Conservation (phyloP, 2,329 filamentous ascomycete genomes). For the Cordyceps farinosa region DNA sequence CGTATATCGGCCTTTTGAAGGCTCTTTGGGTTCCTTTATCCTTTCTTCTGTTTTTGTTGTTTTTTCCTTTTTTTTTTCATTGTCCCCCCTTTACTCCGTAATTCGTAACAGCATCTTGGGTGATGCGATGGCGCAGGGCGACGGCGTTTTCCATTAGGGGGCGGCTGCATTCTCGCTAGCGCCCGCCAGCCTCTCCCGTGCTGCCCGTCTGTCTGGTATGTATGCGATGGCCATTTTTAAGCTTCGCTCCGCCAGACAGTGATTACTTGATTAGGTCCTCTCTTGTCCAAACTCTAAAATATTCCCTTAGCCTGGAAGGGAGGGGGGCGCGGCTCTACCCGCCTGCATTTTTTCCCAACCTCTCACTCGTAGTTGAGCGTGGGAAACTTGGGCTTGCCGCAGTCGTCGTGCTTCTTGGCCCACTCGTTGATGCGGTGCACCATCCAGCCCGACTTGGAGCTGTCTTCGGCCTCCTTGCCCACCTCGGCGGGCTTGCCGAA, state of each 20-base stretch:
- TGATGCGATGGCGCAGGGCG: not conserved
- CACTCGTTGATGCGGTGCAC: conserved; percentile 39
- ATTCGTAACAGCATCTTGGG: not conserved
- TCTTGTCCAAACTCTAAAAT: not conserved
- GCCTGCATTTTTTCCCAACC: not conserved
- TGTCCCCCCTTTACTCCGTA: not conserved
- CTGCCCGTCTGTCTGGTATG: not conserved
- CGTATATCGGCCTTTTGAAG: not conserved
- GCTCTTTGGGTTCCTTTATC: not conserved
- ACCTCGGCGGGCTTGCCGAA: conserved; percentile 37
- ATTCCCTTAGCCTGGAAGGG: no score
- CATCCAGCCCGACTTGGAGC: conserved; percentile 40
- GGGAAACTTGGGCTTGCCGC: conserved; percentile 33
- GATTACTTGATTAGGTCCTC: not conserved
- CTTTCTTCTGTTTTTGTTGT: not conserved
- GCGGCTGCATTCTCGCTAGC: not conserved
- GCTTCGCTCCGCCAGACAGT: not conserved
- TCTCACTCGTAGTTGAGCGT: conserved; percentile 11
- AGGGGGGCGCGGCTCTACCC: no score
- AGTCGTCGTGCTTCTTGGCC: conserved; percentile 36
- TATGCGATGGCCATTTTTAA: not conserved
- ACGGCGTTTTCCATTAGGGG: no score
- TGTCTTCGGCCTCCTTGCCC: conserved; percentile 27
- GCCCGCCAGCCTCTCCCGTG: not conserved
- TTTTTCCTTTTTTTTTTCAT: not conserved